Conservation (phyloP, 179 eudicot genomes). For the Spinacia oleracea region DNA sequence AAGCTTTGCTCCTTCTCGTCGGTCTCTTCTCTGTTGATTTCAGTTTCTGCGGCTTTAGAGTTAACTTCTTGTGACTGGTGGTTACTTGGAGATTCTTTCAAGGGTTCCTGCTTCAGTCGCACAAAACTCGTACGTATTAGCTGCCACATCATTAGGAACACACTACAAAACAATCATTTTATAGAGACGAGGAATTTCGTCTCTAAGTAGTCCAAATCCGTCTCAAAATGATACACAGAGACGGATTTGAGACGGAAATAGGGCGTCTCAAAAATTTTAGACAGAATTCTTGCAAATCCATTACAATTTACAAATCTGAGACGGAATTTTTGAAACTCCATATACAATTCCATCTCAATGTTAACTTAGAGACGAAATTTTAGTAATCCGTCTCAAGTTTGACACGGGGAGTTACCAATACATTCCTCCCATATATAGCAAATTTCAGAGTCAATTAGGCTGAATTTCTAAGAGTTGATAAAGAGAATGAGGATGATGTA, state of each 20-base stretch:
- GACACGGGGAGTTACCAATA: background rate
- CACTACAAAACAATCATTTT: no score
- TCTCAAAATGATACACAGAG: no score
- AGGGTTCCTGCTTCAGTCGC: conserved; percentile 23
- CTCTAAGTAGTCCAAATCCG: no score
- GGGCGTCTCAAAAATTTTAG: no score
- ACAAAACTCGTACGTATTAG: background rate
- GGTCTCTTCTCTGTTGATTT: conserved; percentile 12
- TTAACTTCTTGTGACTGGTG: conserved; percentile 27
- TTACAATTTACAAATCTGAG: no score
- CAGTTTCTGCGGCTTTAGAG: conserved; percentile 19
- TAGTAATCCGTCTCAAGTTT: no score
- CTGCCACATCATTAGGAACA: background rate
- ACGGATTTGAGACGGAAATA: no score
- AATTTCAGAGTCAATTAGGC: background rate
- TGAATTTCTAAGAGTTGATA: background rate
- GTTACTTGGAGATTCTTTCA: conserved; percentile 21
- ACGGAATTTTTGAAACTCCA: no score
- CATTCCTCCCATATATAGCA: background rate
- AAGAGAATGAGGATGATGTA: background rate
- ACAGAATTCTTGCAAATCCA: no score
- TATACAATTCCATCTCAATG: no score
- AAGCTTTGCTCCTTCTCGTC: background rate
- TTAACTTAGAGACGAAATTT: no score
- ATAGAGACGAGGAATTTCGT: no score